These are phyloP conservation scores for Corymbia citriodora DNA, from an alignment of 441 rosid species.

Conservation along the genomic window DNA sequence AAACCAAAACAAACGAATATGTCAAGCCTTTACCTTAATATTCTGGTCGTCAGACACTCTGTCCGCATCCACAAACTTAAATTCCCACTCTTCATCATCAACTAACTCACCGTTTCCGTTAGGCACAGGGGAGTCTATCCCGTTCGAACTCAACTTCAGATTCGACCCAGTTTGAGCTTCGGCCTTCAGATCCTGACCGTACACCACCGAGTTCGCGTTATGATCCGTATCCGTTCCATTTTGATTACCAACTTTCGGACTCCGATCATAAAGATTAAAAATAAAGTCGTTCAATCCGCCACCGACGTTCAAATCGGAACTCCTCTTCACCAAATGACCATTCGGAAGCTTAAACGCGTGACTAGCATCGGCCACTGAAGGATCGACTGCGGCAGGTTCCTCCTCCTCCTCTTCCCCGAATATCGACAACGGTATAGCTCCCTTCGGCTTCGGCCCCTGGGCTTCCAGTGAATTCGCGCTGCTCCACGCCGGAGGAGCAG, in stretches of 20 bases:
- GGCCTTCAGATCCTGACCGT: neutral
- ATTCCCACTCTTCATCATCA: slow-evolving; percentile 8
- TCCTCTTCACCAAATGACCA: slow-evolving; percentile 19
- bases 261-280: slow-evolving; percentile 34
- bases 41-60: neutral
- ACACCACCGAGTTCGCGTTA: neutral
- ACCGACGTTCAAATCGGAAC: slow-evolving; percentile 12
- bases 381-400: slow-evolving; percentile 26
- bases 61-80: slow-evolving; percentile 5
- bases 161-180: neutral
- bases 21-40: neutral
- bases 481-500: slow-evolving; percentile 16
- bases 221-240: neutral
- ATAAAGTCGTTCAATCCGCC: slow-evolving; percentile 32
- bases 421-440: slow-evolving; percentile 77
- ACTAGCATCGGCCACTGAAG: slow-evolving; percentile 19
- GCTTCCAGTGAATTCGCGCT: slow-evolving; percentile 22
- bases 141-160: slow-evolving; percentile 9
- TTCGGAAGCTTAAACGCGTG: slow-evolving; percentile 15
- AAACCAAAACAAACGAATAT: neutral
- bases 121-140: neutral
- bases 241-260: slow-evolving; percentile 2
- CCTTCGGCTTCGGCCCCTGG: slow-evolving; percentile 36
- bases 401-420: slow-evolving; percentile 57
- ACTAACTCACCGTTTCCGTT: neutral